A percentile compares a stretch with the other conserved stretches of the same genome.
Conservation (phyloP, 331 rosid genomes). For the Spiraea crenata region DNA sequence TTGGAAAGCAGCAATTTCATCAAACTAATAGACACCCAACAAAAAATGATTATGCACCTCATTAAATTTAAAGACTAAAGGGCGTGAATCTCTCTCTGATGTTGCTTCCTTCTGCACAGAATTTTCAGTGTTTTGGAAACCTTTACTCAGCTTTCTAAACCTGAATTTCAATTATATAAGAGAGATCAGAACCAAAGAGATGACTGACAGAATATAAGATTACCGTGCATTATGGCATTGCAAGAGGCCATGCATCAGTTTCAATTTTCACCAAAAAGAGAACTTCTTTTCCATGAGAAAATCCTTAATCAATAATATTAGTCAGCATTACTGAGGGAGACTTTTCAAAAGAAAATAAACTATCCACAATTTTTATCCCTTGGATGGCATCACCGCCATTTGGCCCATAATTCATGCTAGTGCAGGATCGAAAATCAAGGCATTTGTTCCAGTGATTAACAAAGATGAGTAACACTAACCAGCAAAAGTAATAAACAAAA, state of each 20-base stretch:
- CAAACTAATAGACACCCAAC: not conserved
- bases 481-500: constrained; percentile 11
- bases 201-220: constrained; percentile 19
- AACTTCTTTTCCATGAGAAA: not conserved
- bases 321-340: not conserved
- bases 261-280: not conserved
- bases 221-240: constrained; percentile 24
- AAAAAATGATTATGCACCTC: constrained; percentile 52
- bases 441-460: not conserved
- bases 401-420: not conserved
- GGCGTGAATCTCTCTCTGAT: constrained; percentile 54
- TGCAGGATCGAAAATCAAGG: not conserved
- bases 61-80: constrained; percentile 74
- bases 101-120: constrained; percentile 50
- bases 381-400: not conserved
- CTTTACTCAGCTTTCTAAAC: constrained; percentile 56
- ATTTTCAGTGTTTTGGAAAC: constrained; percentile 41
- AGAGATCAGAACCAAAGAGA: constrained; percentile 23
- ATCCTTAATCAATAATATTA: not conserved
- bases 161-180: constrained; percentile 37
- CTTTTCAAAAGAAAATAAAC: not conserved
- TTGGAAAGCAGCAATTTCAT: not conserved
- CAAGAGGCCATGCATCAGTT: not conserved
- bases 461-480: not conserved
- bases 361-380: not conserved